Evolutionary conservation across 768 basidiomycete species (phyloP), one percentile per base, ranked within the genome.

Genomic region (Pleurotus salmoneostramineus): DNA sequence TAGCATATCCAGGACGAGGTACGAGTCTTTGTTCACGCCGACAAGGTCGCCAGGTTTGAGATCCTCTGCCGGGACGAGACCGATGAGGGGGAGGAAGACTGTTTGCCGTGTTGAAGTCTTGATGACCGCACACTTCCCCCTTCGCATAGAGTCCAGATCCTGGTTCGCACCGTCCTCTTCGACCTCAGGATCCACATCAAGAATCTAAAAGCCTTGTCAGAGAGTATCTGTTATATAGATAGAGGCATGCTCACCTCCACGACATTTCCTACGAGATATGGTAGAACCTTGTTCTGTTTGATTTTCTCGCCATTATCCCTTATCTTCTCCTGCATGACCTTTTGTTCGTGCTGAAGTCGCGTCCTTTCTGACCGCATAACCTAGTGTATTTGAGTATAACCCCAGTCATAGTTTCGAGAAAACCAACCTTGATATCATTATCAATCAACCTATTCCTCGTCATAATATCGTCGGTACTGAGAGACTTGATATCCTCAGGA

Each of bases 11-110:
- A 99, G 83, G 35, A 98, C 85, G 62, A 99, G 88, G 69, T 98
- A 98, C 7, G 96, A 98, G 70, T 99, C 97, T 72, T 99, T 99
- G 79, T 99, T 98, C 50, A 98, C 96, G 62, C 97, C 97, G 64
- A 99, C 95, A 49, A 99, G 85, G 73, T 98, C 97, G 45, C 90
- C 82, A 3, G 96, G 96, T 65, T 81, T 87, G 60, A 99, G 86
- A 64, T 93, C 76, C 59, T 95, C 93, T 46, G 95, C 84, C 17
- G 96, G 92, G 27, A 98, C 97, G 57, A 99, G 91, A 58, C 97
- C 97, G 63, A 98, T 95, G 67, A 99, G 84, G 11, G 97, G 97
- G 11, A 99, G 85, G 79, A 99, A 99, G 44, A 99, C 94, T 47
- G 97, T 98, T 76, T 97, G 97, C 59, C 97, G 89, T 6, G 96